Evolutionary conservation across 768 basidiomycete genomes (phyloP), one percentile per base, ranked within the genome.

Genomic region (Lactifluus volemus): DNA sequence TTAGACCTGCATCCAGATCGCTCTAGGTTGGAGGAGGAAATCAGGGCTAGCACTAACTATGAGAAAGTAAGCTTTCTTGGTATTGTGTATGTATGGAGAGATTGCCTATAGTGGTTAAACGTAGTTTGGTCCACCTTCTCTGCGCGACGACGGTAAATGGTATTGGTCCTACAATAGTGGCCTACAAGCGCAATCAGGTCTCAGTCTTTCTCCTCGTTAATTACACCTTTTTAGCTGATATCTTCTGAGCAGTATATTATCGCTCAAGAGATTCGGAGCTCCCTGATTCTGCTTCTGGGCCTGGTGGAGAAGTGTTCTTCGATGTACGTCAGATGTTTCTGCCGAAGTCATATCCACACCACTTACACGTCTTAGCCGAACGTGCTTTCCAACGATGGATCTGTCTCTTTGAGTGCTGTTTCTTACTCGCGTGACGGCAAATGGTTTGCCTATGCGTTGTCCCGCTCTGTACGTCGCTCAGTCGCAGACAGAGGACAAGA

Each of bases 111-210:
- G 63, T 53, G 39, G 42, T 42, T 53, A 49, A 56, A 53, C 53
- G 19, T 44, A 88, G 86, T 88, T 88, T 70, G 81, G 80, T 21
- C 74, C 83, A 0, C 90, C 89, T 0, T 65, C 69, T 8, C 70
- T 87, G 55, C 80, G 82, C 62, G 76, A 83, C 14, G 88, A 91
- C 66, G 80, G 78, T 15, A 80, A 79, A 52, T 92, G 88, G 85
- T 93, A 92, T 67, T 89, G 89, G 87, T 81, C 79, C 67, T 81
- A 85, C 68, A 91, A 92, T 72, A 84, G 81, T 55, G 90, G 89
- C 34, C 78, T 92, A 30, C 84, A 89, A 63, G 77, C 85, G 1
- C 89, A 90, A 68, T 76, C 81, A 55, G 74, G 73, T 74, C 29
- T 14, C 29, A 29, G 17, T 51, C 32, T 15, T 21, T 38, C 32